phyloP scores from a whole-genome alignment of 495 filamentous ascomycete genomes.

The Penicillium dipodomyicola region DNA sequence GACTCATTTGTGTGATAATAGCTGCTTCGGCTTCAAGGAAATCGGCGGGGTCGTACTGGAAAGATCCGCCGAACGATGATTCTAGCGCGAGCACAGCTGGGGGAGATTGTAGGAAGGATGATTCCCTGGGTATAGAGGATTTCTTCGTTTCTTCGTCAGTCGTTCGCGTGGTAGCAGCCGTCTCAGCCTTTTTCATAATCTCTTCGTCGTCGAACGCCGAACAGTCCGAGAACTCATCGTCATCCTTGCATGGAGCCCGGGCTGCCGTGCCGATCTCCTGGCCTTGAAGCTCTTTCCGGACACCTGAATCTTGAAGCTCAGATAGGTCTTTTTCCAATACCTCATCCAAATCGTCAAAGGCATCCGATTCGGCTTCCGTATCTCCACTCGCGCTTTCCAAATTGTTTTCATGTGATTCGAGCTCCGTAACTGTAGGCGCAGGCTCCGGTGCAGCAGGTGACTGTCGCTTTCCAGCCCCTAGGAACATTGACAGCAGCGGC shows the following conservation, averaged over 20 bases:
- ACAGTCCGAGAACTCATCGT: conserved; percentile 45
- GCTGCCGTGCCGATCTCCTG: not conserved
- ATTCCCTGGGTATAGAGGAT: not conserved
- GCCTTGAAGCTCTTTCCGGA: not conserved
- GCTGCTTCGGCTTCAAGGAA: conserved; percentile 18
- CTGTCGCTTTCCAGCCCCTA: conserved; percentile 22
- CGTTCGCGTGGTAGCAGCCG: conserved; percentile 10
- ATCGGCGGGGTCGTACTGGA: conserved; percentile 9
- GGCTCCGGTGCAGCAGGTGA: not conserved
- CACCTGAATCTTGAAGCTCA: conserved; percentile 7
- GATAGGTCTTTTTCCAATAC: conserved; percentile 18
- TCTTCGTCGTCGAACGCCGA: conserved; percentile 41
- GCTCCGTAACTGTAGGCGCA: conserved; percentile 8
- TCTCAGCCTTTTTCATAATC: conserved; percentile 30
- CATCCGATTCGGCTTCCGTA: conserved; percentile 25
- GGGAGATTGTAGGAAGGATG: not conserved
- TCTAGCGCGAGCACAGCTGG: not conserved
- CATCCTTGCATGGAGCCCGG: conserved; percentile 15
- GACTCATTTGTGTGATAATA: conserved; percentile 1
- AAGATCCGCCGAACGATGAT: conserved; percentile 7
- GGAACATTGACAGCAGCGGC: conserved; percentile 44
- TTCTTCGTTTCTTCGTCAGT: conserved; percentile 2
- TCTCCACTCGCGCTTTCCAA: conserved; percentile 18
- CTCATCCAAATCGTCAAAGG: conserved; percentile 22
- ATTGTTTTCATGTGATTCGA: conserved; percentile 12